phyloP scores from a whole-genome alignment of 1,139 yeast species.

The Hemisphaericaspora subhashii region DNA sequence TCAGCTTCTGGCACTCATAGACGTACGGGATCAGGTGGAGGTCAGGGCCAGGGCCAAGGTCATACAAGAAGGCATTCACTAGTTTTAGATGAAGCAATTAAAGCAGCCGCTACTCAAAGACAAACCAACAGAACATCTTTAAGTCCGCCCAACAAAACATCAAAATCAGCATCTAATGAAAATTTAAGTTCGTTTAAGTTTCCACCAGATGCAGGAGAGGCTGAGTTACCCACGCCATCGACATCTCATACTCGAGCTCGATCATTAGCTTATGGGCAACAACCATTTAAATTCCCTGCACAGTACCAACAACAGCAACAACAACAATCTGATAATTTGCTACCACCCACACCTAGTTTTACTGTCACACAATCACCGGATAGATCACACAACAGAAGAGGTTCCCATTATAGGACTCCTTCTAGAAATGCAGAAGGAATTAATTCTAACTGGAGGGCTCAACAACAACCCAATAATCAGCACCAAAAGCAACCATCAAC shows the following conservation, averaged over 20 bases:
- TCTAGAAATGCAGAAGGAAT: conserved; percentile 49
- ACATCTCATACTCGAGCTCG: conserved; percentile 32
- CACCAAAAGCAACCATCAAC: conserved; percentile 28
- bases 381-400: conserved; percentile 39
- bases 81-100: conserved; percentile 92
- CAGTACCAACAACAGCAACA: conserved; percentile 5
- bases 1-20: conserved; percentile 39
- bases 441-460: conserved; percentile 66
- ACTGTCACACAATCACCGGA: conserved; percentile 43
- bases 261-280: conserved; percentile 48
- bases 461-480: conserved; percentile 25
- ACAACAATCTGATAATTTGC: conserved; percentile 17
- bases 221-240: conserved; percentile 21
- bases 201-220: conserved; percentile 25
- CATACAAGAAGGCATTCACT: conserved; percentile 90
- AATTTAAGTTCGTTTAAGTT: conserved; percentile 34
- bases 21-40: conserved; percentile 33
- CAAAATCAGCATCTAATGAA: conserved; percentile 17
- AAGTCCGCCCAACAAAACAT: conserved; percentile 31
- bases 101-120: conserved; percentile 87
- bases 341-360: conserved; percentile 51
- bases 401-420: conserved; percentile 56
- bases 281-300: conserved; percentile 42
- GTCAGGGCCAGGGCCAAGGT: conserved; percentile 40
- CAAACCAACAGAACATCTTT: conserved; percentile 49